Evolutionary conservation across 352 stramenopile genomes (phyloP), one percentile per base, ranked within the genome.

Genomic region (Phytopythium sindhum): DNA sequence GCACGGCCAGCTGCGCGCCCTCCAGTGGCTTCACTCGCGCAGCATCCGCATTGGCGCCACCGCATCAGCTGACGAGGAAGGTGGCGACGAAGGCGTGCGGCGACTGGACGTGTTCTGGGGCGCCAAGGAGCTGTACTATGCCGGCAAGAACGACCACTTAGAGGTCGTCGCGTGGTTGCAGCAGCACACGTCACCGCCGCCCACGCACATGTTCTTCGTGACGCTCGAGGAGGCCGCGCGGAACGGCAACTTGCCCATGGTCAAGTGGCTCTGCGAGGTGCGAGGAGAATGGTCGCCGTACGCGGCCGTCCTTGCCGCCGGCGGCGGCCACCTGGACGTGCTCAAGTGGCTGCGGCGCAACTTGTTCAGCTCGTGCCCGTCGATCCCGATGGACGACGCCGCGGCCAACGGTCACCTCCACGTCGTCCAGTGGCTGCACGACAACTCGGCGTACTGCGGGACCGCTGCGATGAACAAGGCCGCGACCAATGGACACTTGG

Each of bases 381-480:
- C 63, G 1, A 77, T 77, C 39, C 69, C 66, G 6, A 77, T 77
- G 63, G 66, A 72, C 44, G 61, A 73, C 60, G 55, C 70, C 6
- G 70, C 66, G 10, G 60, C 70, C 23, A 66, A 66, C 39, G 66
- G 66, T 26, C 64, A 69, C 44, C 50, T 77, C 15, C 48, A 69
- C 26, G 63, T 74, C 9, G 41, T 77, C 15, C 35, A 47, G 4
- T 77, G 70, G 70, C 47, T 77, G 48, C 70, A 74, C 31, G 59
- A 69, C 15, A 66, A 77, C 57, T 72, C 70, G 31, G 70, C 64
- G 6, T 72, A 74, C 54, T 69, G 67, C 3, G 72, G 66, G 12
- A 37, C 59, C 6, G 61, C 66, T 1, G 81, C 77, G 15, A 90
- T 90, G 81, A 80, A 88, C 53, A 82, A 75, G 31, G 81, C 81